A percentile compares a stretch with the other conserved stretches of the same genome.
phyloP scores from a whole-genome alignment of 2,329 filamentous ascomycete genomes.

The Fusarium sp. region DNA sequence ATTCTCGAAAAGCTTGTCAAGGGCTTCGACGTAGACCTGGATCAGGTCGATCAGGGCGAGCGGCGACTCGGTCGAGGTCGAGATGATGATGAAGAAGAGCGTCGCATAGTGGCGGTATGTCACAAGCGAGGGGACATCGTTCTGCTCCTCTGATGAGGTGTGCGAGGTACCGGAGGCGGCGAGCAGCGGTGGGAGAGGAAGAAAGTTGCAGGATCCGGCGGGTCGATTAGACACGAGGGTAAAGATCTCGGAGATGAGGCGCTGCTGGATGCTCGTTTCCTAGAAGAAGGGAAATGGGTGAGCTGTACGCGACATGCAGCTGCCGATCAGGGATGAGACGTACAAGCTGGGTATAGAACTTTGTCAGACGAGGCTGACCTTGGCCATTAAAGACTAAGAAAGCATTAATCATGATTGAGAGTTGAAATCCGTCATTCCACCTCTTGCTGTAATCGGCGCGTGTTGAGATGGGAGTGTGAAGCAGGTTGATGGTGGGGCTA shows the following conservation, averaged over 20 bases:
- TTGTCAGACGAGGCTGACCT: slow-evolving; percentile 94
- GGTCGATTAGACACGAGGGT: slow-evolving; percentile 93
- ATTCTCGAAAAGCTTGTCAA: slow-evolving; percentile 96
- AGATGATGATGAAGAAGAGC: slow-evolving; percentile 98
- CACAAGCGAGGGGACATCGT: slow-evolving; percentile 92
- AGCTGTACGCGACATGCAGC: not conserved
- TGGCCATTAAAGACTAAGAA: slow-evolving; percentile 99
- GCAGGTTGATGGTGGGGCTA: slow-evolving; percentile 38
- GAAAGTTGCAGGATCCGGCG: slow-evolving; percentile 95
- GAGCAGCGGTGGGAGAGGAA: slow-evolving; percentile 79
- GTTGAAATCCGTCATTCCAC: slow-evolving; percentile 36
- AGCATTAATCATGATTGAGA: slow-evolving; percentile 88
- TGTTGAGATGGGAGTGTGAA: slow-evolving; percentile 6
- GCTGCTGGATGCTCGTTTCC: slow-evolving; percentile 98
- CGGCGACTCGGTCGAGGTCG: slow-evolving; percentile 94
- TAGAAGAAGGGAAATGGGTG: slow-evolving; percentile 52
- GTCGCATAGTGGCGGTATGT: slow-evolving; percentile 99
- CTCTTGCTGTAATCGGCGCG: not conserved
- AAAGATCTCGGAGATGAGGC: slow-evolving; percentile 97
- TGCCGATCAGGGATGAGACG: slow-evolving; percentile 12
- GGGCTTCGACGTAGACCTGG: slow-evolving; percentile 96
- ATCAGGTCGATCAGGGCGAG: slow-evolving; percentile 96
- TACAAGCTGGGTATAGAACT: slow-evolving; percentile 98
- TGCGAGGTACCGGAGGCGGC: slow-evolving; percentile 71
- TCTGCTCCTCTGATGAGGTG: slow-evolving; percentile 76